Base-by-base conservation (phyloP, 2,329 filamentous ascomycete genomes). In the Neophaeococcomyces aloes region DNA sequence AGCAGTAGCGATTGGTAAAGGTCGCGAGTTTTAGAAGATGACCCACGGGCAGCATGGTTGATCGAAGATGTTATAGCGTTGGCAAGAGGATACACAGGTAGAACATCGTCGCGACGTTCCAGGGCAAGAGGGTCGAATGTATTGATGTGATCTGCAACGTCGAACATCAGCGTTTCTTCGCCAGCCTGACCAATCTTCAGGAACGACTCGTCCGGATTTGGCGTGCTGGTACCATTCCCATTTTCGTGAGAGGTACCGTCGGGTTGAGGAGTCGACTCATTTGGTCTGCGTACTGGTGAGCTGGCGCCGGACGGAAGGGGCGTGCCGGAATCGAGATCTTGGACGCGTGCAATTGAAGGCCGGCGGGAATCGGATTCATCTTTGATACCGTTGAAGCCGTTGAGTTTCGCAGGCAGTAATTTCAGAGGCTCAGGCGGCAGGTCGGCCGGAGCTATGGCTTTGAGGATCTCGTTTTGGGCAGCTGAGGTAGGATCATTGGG, bases 21-120 rank as follows among this genome's bases (percentile, higher is more conserved):
- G 59, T 98, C 91, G 42, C 86, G 82, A 50, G 89, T 79, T 64
- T 93, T 94, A 67, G 91, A 89, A 53, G 96, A 87, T 59, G 96
- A 89, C 45, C 82, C 82, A 50, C 82, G 83, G 41, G 86, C 82
- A 6, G 86, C 91, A 61, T 94, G 83, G 37, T 83, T 76, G 57
- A 96, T 94, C 38, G 81, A 88, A 13, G 84, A 87, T 48, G 95
- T 74, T 56, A 98, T 94, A 4, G 91, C 89, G 49, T 81, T 76
- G 61, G 96, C 89, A 19, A 98, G 76, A 0, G 89, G 80, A 45
- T 85, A 84, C 10, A 87, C 66, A 0, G 91, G 88, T 3, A 95
- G 74, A 27, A 91, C 81, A 31, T 78, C 74, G 58, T 96, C 89
- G 36, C 85, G 79, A 7, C 83, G 62, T 69, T 60, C 78, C 63